Conservation (phyloP, 768 basidiomycete species). For the Lepiota brunneoincarnata region DNA sequence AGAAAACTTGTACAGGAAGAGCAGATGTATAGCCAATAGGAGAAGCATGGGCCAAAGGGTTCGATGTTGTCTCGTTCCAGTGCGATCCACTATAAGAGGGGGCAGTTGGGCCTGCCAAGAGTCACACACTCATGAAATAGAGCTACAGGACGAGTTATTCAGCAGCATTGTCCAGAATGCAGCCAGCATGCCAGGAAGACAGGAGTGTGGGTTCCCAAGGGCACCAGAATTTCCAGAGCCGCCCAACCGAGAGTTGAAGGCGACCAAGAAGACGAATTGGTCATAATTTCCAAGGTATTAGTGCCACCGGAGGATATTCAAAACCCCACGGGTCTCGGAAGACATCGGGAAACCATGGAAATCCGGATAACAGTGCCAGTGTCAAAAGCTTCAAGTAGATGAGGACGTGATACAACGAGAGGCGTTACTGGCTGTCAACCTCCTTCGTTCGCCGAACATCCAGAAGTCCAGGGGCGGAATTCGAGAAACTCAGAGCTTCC, state of each 20-base stretch:
- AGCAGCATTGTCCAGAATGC: too few relatives aligned
- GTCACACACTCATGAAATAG: too few relatives aligned
- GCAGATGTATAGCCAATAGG: constrained; percentile 8
- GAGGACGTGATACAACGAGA: too few relatives aligned
- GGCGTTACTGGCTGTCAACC: too few relatives aligned
- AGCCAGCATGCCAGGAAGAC: too few relatives aligned
- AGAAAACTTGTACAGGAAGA: constrained; percentile 3
- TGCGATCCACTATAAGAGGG: too few relatives aligned
- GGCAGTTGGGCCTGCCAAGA: too few relatives aligned
- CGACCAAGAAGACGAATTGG: background rate
- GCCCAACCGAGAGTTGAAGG: background rate
- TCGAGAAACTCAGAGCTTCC: background rate
- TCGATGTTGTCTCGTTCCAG: too few relatives aligned
- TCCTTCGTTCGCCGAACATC: too few relatives aligned
- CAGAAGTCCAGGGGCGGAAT: too few relatives aligned
- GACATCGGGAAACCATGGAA: background rate
- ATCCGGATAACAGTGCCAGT: background rate
- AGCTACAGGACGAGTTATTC: too few relatives aligned
- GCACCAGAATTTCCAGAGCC: background rate
- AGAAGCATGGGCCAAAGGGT: background rate
- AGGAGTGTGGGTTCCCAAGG: background rate
- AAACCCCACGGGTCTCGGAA: background rate
- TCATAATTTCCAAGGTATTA: constrained; percentile 3
- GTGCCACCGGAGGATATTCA: background rate
- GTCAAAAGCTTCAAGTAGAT: background rate